Evolutionary conservation across 2,329 filamentous ascomycete species (phyloP).

Genomic region (Colletotrichum musae): DNA sequence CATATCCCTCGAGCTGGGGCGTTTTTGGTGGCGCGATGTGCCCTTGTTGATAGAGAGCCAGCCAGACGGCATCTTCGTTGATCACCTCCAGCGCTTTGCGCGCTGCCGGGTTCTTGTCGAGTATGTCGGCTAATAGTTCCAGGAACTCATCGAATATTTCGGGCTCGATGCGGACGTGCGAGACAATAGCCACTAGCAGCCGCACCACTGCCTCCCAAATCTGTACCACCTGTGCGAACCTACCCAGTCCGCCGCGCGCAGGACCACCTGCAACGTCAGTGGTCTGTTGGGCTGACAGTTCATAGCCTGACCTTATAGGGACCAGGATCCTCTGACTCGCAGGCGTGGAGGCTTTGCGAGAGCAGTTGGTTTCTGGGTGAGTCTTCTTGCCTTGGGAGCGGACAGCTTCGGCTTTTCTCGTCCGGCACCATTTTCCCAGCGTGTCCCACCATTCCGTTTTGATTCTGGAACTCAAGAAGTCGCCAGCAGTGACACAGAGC

Average conservation of each 20-base stretch:
- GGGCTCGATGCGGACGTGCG: slow-evolving; percentile 75
- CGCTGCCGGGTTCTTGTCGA: slow-evolving; percentile 63
- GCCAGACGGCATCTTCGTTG: slow-evolving; percentile 85
- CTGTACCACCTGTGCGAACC: slow-evolving; percentile 73
- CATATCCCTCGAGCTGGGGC: slow-evolving; percentile 60
- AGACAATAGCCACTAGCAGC: slow-evolving; percentile 73
- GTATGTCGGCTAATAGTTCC: slow-evolving; percentile 69
- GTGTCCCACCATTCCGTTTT: slow-evolving; percentile 78
- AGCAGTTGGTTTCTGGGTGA: slow-evolving; percentile 2
- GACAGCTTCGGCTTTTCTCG: slow-evolving; percentile 56
- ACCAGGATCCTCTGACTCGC: slow-evolving; percentile 44
- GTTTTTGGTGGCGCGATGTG: slow-evolving; percentile 52
- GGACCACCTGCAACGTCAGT: background rate
- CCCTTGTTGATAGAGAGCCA: slow-evolving; percentile 68
- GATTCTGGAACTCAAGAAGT: slow-evolving; percentile 85
- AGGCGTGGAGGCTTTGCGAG: background rate
- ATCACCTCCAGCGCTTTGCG: slow-evolving; percentile 71
- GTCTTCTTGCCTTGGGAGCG: slow-evolving; percentile 18
- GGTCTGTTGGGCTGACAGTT: slow-evolving; percentile 43
- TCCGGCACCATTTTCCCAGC: slow-evolving; percentile 64
- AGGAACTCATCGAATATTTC: slow-evolving; percentile 81
- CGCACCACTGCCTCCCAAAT: slow-evolving; percentile 75
- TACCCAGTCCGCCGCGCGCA: slow-evolving; percentile 60
- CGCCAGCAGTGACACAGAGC: slow-evolving; percentile 80
- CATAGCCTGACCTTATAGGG: slow-evolving; percentile 45